A percentile compares a stretch with the other conserved stretches of the same genome.
phyloP scores from a whole-genome alignment of 768 basidiomycete genomes.

The Mycena belliarum region DNA sequence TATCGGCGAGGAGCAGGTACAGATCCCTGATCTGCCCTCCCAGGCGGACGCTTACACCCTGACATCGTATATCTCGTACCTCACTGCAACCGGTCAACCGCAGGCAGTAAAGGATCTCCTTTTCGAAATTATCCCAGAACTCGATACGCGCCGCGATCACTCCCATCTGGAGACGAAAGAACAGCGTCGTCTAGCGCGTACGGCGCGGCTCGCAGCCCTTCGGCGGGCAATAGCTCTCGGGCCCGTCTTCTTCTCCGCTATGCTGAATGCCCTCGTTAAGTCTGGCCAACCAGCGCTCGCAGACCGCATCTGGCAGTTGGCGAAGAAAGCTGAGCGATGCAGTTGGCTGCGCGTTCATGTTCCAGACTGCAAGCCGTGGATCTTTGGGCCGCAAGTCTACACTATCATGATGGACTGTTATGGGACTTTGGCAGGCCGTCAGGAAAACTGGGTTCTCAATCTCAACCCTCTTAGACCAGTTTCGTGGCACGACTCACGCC shows the following conservation, averaged over 20 bases:
- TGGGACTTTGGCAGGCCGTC: conserved; percentile 40
- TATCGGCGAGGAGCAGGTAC: conserved; percentile 5
- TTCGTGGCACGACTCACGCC: conserved; percentile 22
- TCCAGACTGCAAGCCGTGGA: conserved; percentile 52
- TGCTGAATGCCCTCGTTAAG: conserved; percentile 64
- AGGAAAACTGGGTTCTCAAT: conserved; percentile 12
- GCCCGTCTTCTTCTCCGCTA: conserved; percentile 56
- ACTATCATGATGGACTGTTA: conserved; percentile 73
- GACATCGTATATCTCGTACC: conserved; percentile 51
- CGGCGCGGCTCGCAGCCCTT: conserved; percentile 32
- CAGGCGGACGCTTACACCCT: conserved; percentile 48
- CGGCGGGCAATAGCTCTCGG: conserved; percentile 51
- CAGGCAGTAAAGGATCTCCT: conserved; percentile 47
- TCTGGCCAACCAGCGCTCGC: conserved; percentile 53
- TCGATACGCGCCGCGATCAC: conserved; percentile 31
- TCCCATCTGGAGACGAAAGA: conserved; percentile 32
- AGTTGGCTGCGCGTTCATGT: conserved; percentile 44
- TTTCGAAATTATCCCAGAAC: conserved; percentile 58
- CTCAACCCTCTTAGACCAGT: background rate
- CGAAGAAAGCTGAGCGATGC: conserved; percentile 54
- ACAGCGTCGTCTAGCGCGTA: conserved; percentile 28
- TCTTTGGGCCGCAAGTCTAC: conserved; percentile 64
- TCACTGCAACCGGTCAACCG: conserved; percentile 51
- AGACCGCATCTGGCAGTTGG: conserved; percentile 66
- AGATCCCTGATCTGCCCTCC: conserved; percentile 16